Base-by-base conservation (phyloP, 495 filamentous ascomycete species). In the Penicillium macrosclerotiorum region DNA sequence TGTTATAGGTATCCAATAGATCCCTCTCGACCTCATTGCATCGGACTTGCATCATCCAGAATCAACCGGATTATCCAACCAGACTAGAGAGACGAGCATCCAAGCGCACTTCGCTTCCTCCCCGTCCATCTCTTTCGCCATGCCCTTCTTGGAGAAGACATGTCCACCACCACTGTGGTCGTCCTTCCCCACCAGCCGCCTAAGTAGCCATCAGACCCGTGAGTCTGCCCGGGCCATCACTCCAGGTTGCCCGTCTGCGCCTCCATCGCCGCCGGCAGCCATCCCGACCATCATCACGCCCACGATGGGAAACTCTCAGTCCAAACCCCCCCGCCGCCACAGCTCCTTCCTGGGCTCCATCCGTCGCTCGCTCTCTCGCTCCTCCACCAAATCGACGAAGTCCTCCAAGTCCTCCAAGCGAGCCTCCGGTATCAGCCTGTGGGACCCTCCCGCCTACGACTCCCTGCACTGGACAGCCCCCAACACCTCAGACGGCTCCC, bases 391-490 rank as follows among this genome's bases (percentile, higher is more conserved):
- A n/a, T n/a, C n/a, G n/a, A n/a, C n/a, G n/a, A n/a, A n/a, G n/a
- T n/a, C n/a, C n/a, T n/a, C n/a, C n/a, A n/a, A n/a, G n/a, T n/a
- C n/a, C n/a, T n/a, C n/a, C n/a, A n/a, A n/a, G n/a, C n/a, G n/a
- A n/a, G n/a, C n/a, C n/a, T n/a, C n/a, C n/a, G n/a, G 16, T 18
- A 22, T 29, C 43, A 29, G 25, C 34, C 18, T 34, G 2, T 65
- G 63, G 68, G 52, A 62, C 6, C 70, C 68, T 11, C 70, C 70
- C 18, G 52, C 67, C 22, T 73, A 73, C 51, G 37, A 57, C 20
- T 17, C 59, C 4, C 42, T 29, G 14, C 12, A 38, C 30, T 37
- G 37, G 12, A 29, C 27, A 14, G 18, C 45, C 8, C 25, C 51
- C 23, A 11, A 19, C 17, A 33, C 36, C 25, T 30, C 25, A 27